Base-by-base conservation (phyloP, 2,329 filamentous ascomycete species). In the Leptographium radiaticola region DNA sequence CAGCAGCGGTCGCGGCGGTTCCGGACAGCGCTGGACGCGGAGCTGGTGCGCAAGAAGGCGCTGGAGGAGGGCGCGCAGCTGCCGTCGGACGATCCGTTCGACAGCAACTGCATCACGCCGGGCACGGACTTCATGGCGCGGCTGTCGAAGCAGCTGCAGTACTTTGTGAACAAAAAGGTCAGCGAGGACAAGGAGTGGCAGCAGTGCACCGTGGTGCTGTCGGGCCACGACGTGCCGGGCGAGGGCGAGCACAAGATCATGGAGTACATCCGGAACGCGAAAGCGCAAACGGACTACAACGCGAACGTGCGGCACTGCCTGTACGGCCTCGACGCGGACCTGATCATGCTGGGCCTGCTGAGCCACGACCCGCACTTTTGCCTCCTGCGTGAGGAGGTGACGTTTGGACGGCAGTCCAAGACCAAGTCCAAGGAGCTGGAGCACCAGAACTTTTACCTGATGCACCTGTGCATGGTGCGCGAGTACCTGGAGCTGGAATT, bases 161-260 rank as follows among this genome's bases (percentile, higher is more conserved):
- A 98, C 68, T 98, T 98, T 70, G 86, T 98, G 74, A 95, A 88
- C 75, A 98, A 98, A 72, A 98, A 98, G 71, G 84, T 98, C 12
- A 93, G 89, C 2, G 91, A 98, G 68, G 93, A 98, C 68, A 81
- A 84, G 49, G 93, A 98, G 64, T 98, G 93, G 93, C 93, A 98
- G 71, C 87, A 87, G 56, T 93, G 94, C 60, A 90, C 97, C 66
- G 84, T 98, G 62, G 89, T 98, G 52, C 78, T 98, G 56, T 98
- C 93, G 7, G 93, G 94, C 53, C 94, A 98, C 66, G 94, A 98
- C 69, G 91, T 97, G 31, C 93, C 93, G 8, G 93, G 93, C 62
- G 94, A 98, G 71, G 93, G 93, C 63, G 93, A 98, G 70, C 93
- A 98, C 75, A 98, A 98, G 74, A 95, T 98, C 70, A 98, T 98